Base-by-base conservation (phyloP, 768 basidiomycete species). In the Russula griseocarnosa region DNA sequence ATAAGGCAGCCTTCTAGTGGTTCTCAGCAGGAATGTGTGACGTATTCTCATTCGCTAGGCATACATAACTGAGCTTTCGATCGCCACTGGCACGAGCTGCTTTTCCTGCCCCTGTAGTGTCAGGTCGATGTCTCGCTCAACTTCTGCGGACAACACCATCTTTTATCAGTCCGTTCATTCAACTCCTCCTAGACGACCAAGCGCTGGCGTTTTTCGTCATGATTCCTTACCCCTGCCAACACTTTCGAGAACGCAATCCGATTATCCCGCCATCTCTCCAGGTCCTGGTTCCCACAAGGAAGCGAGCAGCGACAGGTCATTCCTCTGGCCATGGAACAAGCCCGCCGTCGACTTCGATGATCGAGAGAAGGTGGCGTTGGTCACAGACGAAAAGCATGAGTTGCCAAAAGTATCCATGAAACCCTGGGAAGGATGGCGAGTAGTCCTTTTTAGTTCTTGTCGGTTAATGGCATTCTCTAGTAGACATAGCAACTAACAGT, bases 381-480 rank as follows among this genome's bases (percentile, higher is more conserved):
- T 58, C 47, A 56, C 63, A 28, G 61, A 69, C 32, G 56, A 54
- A 20, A 61, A 58, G 38, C 63, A 40, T 24, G 60, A 49, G 22
- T 10, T 28, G 5, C 50, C 53, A 18, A 64, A 58, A 30, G 53
- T 49, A 18, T 51, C 57, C 11, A 56, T 70, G 61, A 66, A 68
- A 22, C 40, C 62, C 5, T 79, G 74, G 74, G 71, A 77, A 50
- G 86, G 86, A 20, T 85, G 86, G 83, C 79, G 72, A 65, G 66
- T 78, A 30, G 77, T 86, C 46, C 62, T 86, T 53, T 74, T 80
- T 59, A 81, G 81, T 56, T 86, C 86, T 53, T 87, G 85, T 86
- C 67, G 65, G 20, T 24, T 26, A 24, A 53, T 60, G 16, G 2
- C 28, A 52, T 11, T 34, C 50, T 9, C 16, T 14, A 10, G 22